A percentile compares a stretch with the other conserved stretches of the same genome.
Conservation (phyloP, 2,329 filamentous ascomycete species). For the Fusarium sp. region DNA sequence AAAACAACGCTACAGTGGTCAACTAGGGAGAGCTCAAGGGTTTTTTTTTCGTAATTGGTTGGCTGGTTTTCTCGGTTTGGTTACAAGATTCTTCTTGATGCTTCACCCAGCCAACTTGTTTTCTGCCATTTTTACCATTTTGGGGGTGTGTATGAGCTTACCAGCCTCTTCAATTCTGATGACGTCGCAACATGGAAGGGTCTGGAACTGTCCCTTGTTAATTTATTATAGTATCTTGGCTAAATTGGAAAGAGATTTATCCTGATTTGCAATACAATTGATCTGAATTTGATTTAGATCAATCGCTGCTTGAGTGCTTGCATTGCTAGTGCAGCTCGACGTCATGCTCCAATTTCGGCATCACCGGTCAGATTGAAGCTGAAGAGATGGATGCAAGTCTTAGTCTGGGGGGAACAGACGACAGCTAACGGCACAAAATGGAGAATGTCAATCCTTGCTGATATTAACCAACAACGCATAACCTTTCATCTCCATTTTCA, state of each 20-base stretch:
- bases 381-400: neutral
- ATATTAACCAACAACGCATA: conserved; percentile 1
- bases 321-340: conserved; percentile 29
- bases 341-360: conserved; percentile 35
- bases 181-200: conserved; percentile 13
- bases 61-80: conserved; percentile 8
- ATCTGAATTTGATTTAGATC: neutral
- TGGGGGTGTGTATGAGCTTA: conserved; percentile 3
- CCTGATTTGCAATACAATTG: conserved; percentile 16
- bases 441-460: neutral
- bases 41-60: conserved; percentile 1
- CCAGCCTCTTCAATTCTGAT: conserved; percentile 35
- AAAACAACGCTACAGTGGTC: neutral
- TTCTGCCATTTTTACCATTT: conserved; percentile 31
- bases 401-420: neutral
- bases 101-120: conserved; percentile 30
- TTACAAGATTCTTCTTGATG: conserved; percentile 6
- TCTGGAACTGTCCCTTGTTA: conserved; percentile 13
- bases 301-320: conserved; percentile 33
- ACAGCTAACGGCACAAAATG: conserved; percentile 2
- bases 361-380: conserved; percentile 5
- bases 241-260: neutral
- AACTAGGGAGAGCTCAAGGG: neutral
- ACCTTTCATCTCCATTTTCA: conserved; percentile 18
- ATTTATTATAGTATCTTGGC: neutral